Evolutionary conservation across 345 rosid species (phyloP), one percentile per base, ranked within the genome.

Genomic region (Tarenaya hassleriana): DNA sequence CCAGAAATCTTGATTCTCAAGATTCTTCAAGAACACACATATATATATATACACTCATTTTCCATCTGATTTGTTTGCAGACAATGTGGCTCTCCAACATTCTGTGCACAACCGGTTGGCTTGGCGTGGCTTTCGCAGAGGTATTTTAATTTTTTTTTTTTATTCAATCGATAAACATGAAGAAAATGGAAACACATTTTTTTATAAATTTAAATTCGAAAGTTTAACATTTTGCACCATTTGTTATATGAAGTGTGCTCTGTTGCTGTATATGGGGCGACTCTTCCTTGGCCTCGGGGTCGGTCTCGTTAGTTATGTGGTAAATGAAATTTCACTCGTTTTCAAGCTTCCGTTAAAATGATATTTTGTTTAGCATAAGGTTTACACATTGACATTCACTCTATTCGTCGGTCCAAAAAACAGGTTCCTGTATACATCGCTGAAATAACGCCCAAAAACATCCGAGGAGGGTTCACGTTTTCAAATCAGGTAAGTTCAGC

Each of bases 401-500:
- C 44, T 42, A 11, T 43, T 43, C 19, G 12, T 9, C 34, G 16
- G 2, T 15, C 10, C 45, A 34, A 39, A 29, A 9, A 38, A 16
- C 47, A 73, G 73, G 77, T 67, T 16, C 75, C 77, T 7, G 73
- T 71, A 17, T 77, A 77, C 32, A 66, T 71, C 44, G 73, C 78
- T 43, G 79, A 77, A 61, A 71, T 71, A 48, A 56, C 77, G 34
- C 78, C 79, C 3, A 62, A 71, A 42, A 18, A 40, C 13, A 9
- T 69, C 20, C 71, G 82, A 6, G 79, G 82, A 29, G 68, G 67
- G 8, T 55, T 69, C 48, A 10, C 66, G 5, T 44, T 16, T 56
- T 61, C 72, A 7, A 67, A 67, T 44, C 72, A 67, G 58, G 72
- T 61, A 17, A 27, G 10, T 12, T 12, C 29, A 2, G 2, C 29